phyloP scores from a whole-genome alignment of 805 yeast genomes.

The Nakazawaea holstii region DNA sequence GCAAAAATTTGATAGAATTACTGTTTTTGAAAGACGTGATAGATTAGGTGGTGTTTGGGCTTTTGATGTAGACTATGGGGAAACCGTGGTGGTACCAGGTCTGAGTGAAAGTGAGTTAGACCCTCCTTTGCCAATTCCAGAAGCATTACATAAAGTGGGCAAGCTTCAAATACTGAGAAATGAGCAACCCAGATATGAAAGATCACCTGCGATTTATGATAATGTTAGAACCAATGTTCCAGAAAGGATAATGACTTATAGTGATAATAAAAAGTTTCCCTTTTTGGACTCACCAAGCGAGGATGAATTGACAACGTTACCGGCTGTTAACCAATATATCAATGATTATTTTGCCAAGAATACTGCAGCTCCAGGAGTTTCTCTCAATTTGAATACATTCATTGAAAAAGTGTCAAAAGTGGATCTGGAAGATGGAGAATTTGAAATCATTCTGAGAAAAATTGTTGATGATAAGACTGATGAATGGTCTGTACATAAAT shows the following conservation, averaged over 20 bases:
- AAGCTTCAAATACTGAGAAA: not conserved
- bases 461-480: slow-evolving; percentile 21
- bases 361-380: slow-evolving; percentile 15
- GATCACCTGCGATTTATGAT: slow-evolving; percentile 25
- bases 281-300: slow-evolving; percentile 16
- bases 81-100: slow-evolving; percentile 23
- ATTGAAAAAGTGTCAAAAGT: slow-evolving; percentile 31
- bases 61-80: slow-evolving; percentile 23
- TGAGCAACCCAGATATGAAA: slow-evolving; percentile 18
- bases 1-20: slow-evolving; percentile 25
- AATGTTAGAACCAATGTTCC: slow-evolving; percentile 34
- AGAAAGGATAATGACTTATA: slow-evolving; percentile 39
- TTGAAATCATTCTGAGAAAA: slow-evolving; percentile 26
- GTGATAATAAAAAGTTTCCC: slow-evolving; percentile 34
- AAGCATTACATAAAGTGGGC: not conserved
- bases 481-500: slow-evolving; percentile 30
- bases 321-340: slow-evolving; percentile 28
- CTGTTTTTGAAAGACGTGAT: slow-evolving; percentile 35
- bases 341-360: slow-evolving; percentile 24
- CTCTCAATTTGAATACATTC: slow-evolving; percentile 26
- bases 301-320: slow-evolving; percentile 17
- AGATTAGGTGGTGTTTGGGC: slow-evolving; percentile 41
- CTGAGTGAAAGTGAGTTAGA: slow-evolving; percentile 19
- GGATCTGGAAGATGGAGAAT: slow-evolving; percentile 16
- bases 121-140: slow-evolving; percentile 17